Conservation (phyloP, 371 early-diverging fungal genomes). For the Mucor irregularis region DNA sequence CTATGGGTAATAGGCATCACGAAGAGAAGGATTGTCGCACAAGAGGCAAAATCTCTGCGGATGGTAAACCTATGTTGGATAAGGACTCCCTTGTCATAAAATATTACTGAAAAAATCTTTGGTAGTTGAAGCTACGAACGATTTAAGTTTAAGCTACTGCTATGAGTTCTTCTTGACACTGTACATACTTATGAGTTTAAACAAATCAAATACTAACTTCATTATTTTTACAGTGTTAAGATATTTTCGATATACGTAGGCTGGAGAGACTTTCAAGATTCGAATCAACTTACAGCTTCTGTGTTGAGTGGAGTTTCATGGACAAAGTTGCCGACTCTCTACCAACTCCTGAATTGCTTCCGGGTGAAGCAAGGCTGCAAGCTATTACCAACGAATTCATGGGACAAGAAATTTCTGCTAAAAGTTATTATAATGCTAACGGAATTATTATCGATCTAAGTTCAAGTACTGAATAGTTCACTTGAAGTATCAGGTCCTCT, state of each 20-base stretch:
- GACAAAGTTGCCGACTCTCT: slow-evolving; percentile 6
- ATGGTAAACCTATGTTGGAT: too few species aligned
- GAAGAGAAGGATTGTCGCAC: too few species aligned
- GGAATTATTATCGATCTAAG: slow-evolving; percentile 13
- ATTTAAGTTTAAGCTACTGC: slow-evolving; percentile 10
- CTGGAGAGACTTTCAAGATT: slow-evolving; percentile 6
- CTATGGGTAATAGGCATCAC: too few species aligned
- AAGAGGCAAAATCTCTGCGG: too few species aligned
- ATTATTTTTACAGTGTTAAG: slow-evolving; percentile 10
- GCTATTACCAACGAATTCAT: slow-evolving; percentile 14
- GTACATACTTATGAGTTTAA: slow-evolving; percentile 12
- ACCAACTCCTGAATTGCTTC: slow-evolving; percentile 15
- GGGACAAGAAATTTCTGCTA: slow-evolving; percentile 8
- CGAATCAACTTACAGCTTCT: slow-evolving; percentile 9
- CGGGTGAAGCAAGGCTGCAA: slow-evolving; percentile 22
- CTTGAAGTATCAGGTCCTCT: slow-evolving; percentile 20
- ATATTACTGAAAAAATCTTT: slow-evolving; percentile 7
- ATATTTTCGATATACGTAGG: slow-evolving; percentile 3
- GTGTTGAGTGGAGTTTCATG: slow-evolving; percentile 7
- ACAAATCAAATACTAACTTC: too few species aligned
- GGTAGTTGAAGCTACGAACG: slow-evolving; percentile 4
- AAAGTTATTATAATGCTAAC: slow-evolving; percentile 14
- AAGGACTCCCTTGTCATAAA: slow-evolving; percentile 3
- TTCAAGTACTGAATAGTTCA: background rate
- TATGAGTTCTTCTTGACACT: slow-evolving; percentile 14